These are phyloP conservation scores for Cordyceps fumosorosea DNA, from an alignment of 2,329 filamentous ascomycete species.

Conservation along the genomic window DNA sequence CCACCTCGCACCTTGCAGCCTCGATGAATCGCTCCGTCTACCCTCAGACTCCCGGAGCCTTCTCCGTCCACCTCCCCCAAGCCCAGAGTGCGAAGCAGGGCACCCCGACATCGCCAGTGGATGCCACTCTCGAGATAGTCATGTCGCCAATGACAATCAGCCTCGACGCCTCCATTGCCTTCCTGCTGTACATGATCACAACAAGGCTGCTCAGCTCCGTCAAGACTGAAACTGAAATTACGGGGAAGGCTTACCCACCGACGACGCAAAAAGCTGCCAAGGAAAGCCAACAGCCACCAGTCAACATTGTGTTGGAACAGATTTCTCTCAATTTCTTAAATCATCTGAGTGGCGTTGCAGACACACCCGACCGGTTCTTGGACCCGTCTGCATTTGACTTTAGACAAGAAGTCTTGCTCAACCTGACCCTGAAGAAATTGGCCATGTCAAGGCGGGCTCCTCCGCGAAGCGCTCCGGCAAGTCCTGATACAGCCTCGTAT, in stretches of 20 bases:
- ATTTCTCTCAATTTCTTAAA: conserved; percentile 52
- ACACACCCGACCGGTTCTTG: conserved; percentile 40
- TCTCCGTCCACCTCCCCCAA: conserved; percentile 40
- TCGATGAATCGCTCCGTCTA: conserved; percentile 33
- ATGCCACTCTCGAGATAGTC: conserved; percentile 40
- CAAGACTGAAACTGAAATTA: conserved; percentile 18
- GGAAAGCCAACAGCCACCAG: conserved; percentile 16
- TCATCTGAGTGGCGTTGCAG: conserved; percentile 44
- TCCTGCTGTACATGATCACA: conserved; percentile 46
- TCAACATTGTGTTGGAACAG: conserved; percentile 41
- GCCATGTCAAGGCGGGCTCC: conserved; percentile 1
- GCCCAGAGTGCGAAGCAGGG: not conserved
- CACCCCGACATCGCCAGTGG: conserved; percentile 6
- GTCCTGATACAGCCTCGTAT: not conserved
- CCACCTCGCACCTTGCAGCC: conserved; percentile 23
- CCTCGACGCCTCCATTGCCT: conserved; percentile 52
- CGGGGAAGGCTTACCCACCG: conserved; percentile 9
- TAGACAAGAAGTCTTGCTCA: conserved; percentile 22
- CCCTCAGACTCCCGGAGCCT: conserved; percentile 54
- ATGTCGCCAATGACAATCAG: conserved; percentile 46
- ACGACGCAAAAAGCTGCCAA: conserved; percentile 19
- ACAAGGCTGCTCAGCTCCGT: conserved; percentile 42
- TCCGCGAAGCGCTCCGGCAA: not conserved
- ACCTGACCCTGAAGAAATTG: conserved; percentile 6
- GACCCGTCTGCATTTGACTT: conserved; percentile 34